phyloP scores from a whole-genome alignment of 2,329 filamentous ascomycete genomes.

The Colletotrichum sp. region DNA sequence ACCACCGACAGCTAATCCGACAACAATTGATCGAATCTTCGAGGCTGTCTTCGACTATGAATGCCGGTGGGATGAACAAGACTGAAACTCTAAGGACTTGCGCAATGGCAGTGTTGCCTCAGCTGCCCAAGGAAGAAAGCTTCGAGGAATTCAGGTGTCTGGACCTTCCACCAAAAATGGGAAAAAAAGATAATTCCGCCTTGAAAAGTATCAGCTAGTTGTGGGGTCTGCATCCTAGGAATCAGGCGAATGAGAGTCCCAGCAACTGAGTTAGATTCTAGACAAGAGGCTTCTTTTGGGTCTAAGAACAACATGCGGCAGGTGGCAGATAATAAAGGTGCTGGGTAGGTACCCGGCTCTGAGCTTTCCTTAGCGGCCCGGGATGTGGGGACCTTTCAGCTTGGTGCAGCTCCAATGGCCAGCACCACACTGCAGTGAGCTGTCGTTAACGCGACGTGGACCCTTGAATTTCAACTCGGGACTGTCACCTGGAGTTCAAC shows the following conservation, averaged over 20 bases:
- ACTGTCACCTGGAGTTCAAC: not conserved
- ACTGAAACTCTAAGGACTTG: not conserved
- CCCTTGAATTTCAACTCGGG: slow-evolving; percentile 11
- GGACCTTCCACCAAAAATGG: not conserved
- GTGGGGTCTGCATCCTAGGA: not conserved
- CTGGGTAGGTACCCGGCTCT: not conserved
- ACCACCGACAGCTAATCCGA: not conserved
- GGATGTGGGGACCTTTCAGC: slow-evolving; percentile 16
- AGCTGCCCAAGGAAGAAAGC: not conserved
- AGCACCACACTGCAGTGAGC: not conserved
- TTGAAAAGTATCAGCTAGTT: not conserved
- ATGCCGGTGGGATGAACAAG: not conserved
- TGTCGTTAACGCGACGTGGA: slow-evolving; percentile 17
- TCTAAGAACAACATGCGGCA: not conserved
- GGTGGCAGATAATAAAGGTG: not conserved
- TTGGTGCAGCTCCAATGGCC: not conserved
- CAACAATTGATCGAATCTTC: not conserved
- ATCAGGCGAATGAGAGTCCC: not conserved
- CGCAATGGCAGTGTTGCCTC: not conserved
- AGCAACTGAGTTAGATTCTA: not conserved
- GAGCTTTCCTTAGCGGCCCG: slow-evolving; percentile 5
- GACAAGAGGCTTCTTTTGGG: not conserved
- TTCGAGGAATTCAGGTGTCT: not conserved
- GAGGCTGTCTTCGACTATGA: not conserved
- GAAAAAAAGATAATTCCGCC: not conserved